A percentile compares a stretch with the other conserved stretches of the same genome.
These are phyloP conservation scores for Gynochthodes officinalis DNA, from an alignment of 257 asterid genomes.

Conservation along the genomic window DNA sequence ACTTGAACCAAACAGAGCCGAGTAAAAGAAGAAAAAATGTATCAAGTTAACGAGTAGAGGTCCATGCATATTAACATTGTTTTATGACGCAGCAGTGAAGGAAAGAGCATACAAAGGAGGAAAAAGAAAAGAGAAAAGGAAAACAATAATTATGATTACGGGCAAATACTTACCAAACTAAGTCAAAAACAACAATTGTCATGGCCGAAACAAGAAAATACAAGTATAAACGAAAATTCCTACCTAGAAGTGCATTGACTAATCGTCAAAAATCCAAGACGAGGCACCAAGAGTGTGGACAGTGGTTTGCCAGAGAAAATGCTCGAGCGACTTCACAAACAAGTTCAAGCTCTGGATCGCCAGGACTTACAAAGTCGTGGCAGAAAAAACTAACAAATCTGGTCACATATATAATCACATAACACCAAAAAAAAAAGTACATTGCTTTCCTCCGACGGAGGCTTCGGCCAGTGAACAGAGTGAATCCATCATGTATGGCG, in stretches of 20 bases:
- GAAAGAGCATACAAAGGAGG: background rate
- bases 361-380: too few species aligned
- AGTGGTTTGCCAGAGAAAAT: too few species aligned
- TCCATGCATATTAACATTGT: background rate
- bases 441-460: too few species aligned
- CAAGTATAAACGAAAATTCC: background rate
- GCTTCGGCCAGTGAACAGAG: too few species aligned
- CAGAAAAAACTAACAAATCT: too few species aligned
- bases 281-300: too few species aligned
- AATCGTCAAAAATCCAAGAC: background rate
- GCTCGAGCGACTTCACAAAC: too few species aligned
- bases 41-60: background rate
- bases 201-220: background rate
- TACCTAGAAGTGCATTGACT: slow-evolving; percentile 7
- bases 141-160: background rate
- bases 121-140: background rate
- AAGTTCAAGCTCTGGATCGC: too few species aligned
- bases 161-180: slow-evolving; percentile 6
- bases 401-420: too few species aligned
- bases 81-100: background rate
- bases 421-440: too few species aligned
- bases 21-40: background rate
- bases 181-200: background rate
- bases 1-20: background rate
- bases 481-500: too few species aligned